These are phyloP conservation scores for Umbilicus rupestris DNA, from an alignment of 164 flowering plant species.

Conservation along the genomic window DNA sequence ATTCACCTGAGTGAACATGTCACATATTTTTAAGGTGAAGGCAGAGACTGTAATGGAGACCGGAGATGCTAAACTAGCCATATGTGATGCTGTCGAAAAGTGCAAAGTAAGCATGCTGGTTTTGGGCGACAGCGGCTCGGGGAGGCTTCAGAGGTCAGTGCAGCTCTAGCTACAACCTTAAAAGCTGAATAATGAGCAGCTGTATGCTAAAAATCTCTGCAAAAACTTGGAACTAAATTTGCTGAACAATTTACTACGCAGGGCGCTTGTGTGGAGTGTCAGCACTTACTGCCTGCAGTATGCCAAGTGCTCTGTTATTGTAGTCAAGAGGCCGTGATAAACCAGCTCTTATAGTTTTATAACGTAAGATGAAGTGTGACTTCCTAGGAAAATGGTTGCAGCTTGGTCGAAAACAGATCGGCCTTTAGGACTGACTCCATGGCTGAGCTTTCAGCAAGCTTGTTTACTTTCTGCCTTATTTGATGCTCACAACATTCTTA, in stretches of 20 bases:
- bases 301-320: conserved; percentile 30
- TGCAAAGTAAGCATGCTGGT: conserved; percentile 16
- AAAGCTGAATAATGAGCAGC: too few species aligned
- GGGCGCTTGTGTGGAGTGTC: conserved; percentile 30
- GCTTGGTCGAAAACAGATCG: too few species aligned
- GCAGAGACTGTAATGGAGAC: conserved; percentile 15
- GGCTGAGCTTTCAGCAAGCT: too few species aligned
- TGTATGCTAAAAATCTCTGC: background rate
- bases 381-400: too few species aligned
- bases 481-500: background rate
- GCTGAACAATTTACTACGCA: conserved; percentile 7
- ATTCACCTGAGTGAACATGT: background rate
- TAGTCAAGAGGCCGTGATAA: conserved; percentile 20
- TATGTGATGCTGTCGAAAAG: conserved; percentile 17
- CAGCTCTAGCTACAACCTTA: too few species aligned
- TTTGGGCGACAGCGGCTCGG: conserved; percentile 18
- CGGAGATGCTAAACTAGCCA: conserved; percentile 17
- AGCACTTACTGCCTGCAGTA: conserved; percentile 22
- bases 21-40: conserved; percentile 9
- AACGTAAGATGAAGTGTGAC: too few species aligned
- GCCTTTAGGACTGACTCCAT: too few species aligned
- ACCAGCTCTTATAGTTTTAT: background rate
- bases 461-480: background rate
- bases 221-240: background rate
- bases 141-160: conserved; percentile 19